Conservation (phyloP, 192 early-diverging fungal genomes). For the Oehlia diaphana region DNA sequence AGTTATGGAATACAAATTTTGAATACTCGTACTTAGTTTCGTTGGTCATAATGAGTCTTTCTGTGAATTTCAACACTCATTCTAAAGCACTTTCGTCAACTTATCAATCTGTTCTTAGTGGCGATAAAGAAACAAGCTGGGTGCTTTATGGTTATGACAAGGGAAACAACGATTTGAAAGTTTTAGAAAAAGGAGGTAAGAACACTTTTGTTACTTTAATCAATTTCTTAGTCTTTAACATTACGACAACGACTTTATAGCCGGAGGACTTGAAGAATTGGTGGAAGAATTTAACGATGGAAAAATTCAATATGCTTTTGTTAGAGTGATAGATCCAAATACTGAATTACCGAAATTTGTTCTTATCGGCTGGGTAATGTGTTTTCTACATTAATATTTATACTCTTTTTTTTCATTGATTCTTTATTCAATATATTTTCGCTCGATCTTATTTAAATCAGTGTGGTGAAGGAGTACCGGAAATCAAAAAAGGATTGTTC, state of each 20-base stretch:
- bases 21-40: not conserved
- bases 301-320: constrained; percentile 90
- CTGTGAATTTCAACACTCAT: constrained; percentile 43
- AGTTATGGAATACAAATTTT: not conserved
- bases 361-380: constrained; percentile 84
- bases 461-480: constrained; percentile 94
- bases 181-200: constrained; percentile 61
- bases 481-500: constrained; percentile 86
- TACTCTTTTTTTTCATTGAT: not conserved
- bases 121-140: constrained; percentile 65
- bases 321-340: constrained; percentile 80
- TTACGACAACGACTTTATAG: constrained; percentile 28
- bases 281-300: constrained; percentile 89
- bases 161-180: constrained; percentile 64
- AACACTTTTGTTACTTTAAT: not conserved
- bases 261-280: constrained; percentile 81
- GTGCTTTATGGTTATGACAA: constrained; percentile 75
- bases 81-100: constrained; percentile 61
- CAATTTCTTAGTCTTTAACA: not conserved
- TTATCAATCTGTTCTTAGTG: constrained; percentile 63
- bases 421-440: not conserved
- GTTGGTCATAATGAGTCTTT: not conserved
- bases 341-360: constrained; percentile 86
- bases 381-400: not conserved
- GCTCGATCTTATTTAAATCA: constrained; percentile 24